Conservation (phyloP, 495 filamentous ascomycete genomes). For the Alectoria sarmentosa region DNA sequence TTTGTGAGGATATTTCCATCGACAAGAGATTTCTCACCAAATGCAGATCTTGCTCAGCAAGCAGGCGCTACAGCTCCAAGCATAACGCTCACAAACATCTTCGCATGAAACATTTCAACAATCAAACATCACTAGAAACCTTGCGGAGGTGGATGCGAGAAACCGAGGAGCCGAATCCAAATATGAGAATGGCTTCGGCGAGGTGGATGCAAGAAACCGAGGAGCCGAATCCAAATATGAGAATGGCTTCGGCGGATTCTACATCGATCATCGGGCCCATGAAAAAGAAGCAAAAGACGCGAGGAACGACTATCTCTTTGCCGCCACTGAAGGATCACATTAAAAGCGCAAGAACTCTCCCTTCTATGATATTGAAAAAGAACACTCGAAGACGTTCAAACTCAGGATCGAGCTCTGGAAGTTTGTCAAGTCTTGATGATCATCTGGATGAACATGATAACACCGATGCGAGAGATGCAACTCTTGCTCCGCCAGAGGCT, state of each 20-base stretch:
- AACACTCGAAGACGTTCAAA: background rate
- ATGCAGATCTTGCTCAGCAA: conserved; percentile 11
- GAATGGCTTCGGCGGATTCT: background rate
- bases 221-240: conserved; percentile 8
- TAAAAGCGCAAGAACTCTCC: background rate
- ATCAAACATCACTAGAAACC: background rate
- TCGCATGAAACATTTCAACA: conserved; percentile 7
- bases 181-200: background rate
- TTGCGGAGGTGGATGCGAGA: conserved; percentile 14
- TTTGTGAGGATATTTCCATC: conserved; percentile 14
- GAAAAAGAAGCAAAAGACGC: background rate
- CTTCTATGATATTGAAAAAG: background rate
- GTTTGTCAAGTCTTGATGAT: background rate
- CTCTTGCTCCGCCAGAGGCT: background rate
- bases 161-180: conserved; percentile 14
- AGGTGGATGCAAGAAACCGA: conserved; percentile 12
- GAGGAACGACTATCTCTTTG: background rate
- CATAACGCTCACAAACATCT: conserved; percentile 6
- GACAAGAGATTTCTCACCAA: conserved; percentile 14
- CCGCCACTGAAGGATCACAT: background rate
- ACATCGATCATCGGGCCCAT: too few species aligned
- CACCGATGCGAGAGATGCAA: background rate
- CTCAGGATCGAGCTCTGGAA: background rate
- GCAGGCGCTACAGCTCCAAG: conserved; percentile 9
- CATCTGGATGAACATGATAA: background rate